A percentile compares a stretch with the other conserved stretches of the same genome.
These are phyloP conservation scores for Castanea crenata DNA, from an alignment of 306 rosid genomes.

Conservation along the genomic window DNA sequence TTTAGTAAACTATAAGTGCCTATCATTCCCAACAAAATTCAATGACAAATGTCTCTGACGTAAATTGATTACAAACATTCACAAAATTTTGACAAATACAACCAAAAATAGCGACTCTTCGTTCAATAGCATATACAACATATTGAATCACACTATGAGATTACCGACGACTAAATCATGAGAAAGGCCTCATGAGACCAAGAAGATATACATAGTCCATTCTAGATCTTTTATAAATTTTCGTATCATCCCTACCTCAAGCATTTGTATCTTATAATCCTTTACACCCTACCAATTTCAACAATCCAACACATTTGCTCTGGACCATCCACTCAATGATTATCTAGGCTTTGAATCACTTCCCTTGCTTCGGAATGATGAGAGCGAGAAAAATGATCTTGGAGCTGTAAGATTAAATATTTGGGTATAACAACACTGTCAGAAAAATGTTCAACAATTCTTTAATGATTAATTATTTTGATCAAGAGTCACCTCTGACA, in stretches of 20 bases:
- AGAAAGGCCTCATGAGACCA: slow-evolving; percentile 53
- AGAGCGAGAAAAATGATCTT: slow-evolving; percentile 86
- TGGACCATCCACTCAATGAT: slow-evolving; percentile 16
- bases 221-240: slow-evolving; percentile 45
- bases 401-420: slow-evolving; percentile 69
- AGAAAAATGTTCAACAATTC: slow-evolving; percentile 12
- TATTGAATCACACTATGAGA: slow-evolving; percentile 61
- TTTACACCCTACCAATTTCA: slow-evolving; percentile 54
- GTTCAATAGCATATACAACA: slow-evolving; percentile 55
- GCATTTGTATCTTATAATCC: slow-evolving; percentile 37
- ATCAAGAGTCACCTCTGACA: not conserved
- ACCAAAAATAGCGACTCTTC: slow-evolving; percentile 36
- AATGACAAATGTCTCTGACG: not conserved
- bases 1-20: not conserved
- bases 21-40: slow-evolving; percentile 1
- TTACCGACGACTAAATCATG: slow-evolving; percentile 56
- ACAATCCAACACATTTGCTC: slow-evolving; percentile 38
- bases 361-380: slow-evolving; percentile 95
- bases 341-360: slow-evolving; percentile 83
- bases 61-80: slow-evolving; percentile 3
- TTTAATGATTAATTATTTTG: not conserved
- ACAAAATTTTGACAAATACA: slow-evolving; percentile 8
- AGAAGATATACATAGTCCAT: slow-evolving; percentile 65
- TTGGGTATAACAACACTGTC: slow-evolving; percentile 12
- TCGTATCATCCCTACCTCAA: slow-evolving; percentile 50